Evolutionary conservation across 2,329 filamentous ascomycete species (phyloP).

Genomic region (Fonsecaea nubica): DNA sequence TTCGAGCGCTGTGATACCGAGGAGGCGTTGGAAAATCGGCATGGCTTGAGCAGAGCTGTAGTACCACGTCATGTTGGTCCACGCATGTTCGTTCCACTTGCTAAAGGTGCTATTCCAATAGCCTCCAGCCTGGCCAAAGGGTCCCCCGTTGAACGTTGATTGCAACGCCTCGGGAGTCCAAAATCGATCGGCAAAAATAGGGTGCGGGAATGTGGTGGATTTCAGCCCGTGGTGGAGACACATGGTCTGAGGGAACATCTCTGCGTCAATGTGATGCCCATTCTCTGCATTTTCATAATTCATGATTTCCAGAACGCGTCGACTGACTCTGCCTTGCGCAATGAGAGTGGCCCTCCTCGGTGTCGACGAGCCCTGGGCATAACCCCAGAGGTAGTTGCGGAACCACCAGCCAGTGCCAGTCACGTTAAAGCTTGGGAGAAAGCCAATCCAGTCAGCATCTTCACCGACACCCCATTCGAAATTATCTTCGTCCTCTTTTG

Average conservation of each 20-base stretch:
- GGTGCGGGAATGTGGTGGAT: slow-evolving; percentile 77
- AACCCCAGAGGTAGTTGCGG: slow-evolving; percentile 47
- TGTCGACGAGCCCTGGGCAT: slow-evolving; percentile 58
- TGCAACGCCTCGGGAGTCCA: slow-evolving; percentile 56
- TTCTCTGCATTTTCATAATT: slow-evolving; percentile 72
- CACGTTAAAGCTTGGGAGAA: slow-evolving; percentile 81
- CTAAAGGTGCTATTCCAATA: slow-evolving; percentile 45
- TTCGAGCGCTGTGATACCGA: slow-evolving; percentile 41
- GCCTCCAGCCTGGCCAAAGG: slow-evolving; percentile 44
- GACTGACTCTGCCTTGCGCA: slow-evolving; percentile 76
- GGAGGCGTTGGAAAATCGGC: slow-evolving; percentile 44
- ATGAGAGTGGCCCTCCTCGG: slow-evolving; percentile 79
- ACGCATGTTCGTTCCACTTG: slow-evolving; percentile 45
- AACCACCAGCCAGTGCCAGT: slow-evolving; percentile 71
- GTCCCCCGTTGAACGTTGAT: slow-evolving; percentile 45
- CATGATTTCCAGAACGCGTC: slow-evolving; percentile 75
- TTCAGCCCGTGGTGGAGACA: slow-evolving; percentile 80
- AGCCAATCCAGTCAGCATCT: slow-evolving; percentile 74
- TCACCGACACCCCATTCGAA: slow-evolving; percentile 79
- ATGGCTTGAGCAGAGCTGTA: slow-evolving; percentile 45
- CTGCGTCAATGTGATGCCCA: slow-evolving; percentile 77
- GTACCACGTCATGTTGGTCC: slow-evolving; percentile 47
- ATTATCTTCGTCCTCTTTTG: slow-evolving; percentile 65
- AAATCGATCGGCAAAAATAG: slow-evolving; percentile 77
- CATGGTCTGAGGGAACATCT: slow-evolving; percentile 78